These are phyloP conservation scores for Fusarium scirpi DNA, from an alignment of 2,329 filamentous ascomycete species.

Conservation along the genomic window DNA sequence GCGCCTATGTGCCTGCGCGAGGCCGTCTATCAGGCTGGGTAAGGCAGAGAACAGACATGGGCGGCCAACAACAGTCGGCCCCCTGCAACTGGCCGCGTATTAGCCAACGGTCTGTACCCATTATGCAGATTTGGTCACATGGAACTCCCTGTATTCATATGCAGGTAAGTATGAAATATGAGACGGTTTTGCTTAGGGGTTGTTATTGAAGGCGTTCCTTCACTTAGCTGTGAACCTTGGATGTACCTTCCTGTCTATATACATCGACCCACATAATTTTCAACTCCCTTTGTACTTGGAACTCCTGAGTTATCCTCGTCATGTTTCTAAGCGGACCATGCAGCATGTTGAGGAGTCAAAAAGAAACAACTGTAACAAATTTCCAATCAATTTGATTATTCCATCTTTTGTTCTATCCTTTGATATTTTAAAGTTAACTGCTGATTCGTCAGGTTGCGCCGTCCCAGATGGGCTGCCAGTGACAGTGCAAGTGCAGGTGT, in stretches of 20 bases:
- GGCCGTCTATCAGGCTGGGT: slow-evolving; percentile 3
- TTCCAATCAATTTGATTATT: not conserved
- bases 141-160: not conserved
- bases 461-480: not conserved
- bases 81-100: slow-evolving; percentile 4
- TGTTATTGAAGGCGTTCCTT: not conserved
- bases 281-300: not conserved
- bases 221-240: not conserved
- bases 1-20: slow-evolving; percentile 1
- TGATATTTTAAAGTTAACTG: not conserved
- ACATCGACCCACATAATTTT: not conserved
- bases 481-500: not conserved
- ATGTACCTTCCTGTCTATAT: not conserved
- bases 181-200: not conserved
- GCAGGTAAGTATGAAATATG: not conserved
- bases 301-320: not conserved
- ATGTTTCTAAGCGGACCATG: too few species aligned
- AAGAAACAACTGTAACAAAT: not conserved
- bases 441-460: not conserved
- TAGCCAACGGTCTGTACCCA: not conserved
- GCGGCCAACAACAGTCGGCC: slow-evolving; percentile 17
- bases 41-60: not conserved
- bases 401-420: not conserved
- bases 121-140: not conserved
- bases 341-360: not conserved